Conservation (phyloP, 768 basidiomycete species). For the Clitopilus hobsonii region DNA sequence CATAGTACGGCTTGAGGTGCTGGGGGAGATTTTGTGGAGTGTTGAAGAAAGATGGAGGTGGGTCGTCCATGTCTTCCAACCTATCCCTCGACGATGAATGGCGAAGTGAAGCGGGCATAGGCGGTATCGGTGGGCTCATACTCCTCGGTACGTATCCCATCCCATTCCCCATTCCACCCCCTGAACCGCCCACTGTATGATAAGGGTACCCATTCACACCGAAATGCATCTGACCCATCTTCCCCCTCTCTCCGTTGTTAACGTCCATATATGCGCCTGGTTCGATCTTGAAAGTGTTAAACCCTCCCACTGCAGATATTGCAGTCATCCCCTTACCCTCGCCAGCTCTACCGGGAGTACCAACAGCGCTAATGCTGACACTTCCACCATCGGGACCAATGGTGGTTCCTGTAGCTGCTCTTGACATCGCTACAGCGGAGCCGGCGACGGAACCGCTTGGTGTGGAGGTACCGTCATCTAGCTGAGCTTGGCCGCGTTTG, state of each 20-base stretch:
- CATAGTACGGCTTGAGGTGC: constrained; percentile 44
- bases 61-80: constrained; percentile 35
- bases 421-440: constrained; percentile 15
- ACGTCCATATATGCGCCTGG: constrained; percentile 15
- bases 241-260: not conserved
- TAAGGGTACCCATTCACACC: constrained; percentile 32
- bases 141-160: constrained; percentile 17
- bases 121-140: constrained; percentile 8
- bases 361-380: not conserved
- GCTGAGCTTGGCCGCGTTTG: constrained; percentile 54
- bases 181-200: too few species aligned
- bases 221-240: not conserved
- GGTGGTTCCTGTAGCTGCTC: constrained; percentile 15
- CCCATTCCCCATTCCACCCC: too few species aligned
- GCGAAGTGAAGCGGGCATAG: constrained; percentile 3
- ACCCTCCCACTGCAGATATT: constrained; percentile 27
- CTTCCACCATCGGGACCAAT: not conserved
- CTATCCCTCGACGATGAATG: constrained; percentile 6
- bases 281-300: constrained; percentile 65
- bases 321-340: not conserved
- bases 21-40: constrained; percentile 29
- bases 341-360: not conserved
- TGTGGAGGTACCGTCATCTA: too few species aligned
- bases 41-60: constrained; percentile 19
- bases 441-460: too few species aligned